Conservation (phyloP, 176 grass and related monocot species). For the Oryza glaberrima region DNA sequence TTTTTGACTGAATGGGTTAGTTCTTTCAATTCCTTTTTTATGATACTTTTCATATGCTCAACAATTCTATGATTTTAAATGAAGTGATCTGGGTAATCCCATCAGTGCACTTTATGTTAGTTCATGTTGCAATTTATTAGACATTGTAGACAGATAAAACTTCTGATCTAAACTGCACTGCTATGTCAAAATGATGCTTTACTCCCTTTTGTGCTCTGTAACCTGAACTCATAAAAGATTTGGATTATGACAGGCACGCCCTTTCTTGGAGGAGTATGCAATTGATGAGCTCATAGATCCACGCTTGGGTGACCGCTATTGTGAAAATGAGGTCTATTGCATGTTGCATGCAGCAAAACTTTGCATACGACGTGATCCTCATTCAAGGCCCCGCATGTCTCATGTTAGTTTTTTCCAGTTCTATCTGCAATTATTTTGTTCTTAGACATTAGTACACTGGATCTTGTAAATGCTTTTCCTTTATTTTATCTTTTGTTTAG, state of each 20-base stretch:
- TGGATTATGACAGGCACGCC: slow-evolving; percentile 61
- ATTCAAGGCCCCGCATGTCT: slow-evolving; percentile 95
- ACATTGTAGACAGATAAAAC: background rate
- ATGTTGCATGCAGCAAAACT: slow-evolving; percentile 93
- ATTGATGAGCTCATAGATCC: slow-evolving; percentile 81
- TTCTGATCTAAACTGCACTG: background rate
- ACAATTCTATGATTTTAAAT: background rate
- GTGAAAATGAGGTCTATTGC: slow-evolving; percentile 71
- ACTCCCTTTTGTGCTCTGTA: background rate
- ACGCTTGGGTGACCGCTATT: slow-evolving; percentile 61
- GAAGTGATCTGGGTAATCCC: background rate
- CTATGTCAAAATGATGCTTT: slow-evolving; percentile 21
- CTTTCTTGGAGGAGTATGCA: slow-evolving; percentile 66
- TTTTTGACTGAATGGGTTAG: slow-evolving; percentile 98
- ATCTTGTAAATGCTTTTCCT: background rate
- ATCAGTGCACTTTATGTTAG: background rate
- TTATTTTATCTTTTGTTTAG: slow-evolving; percentile 34
- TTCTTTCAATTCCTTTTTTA: slow-evolving; percentile 24
- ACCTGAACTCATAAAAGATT: slow-evolving; percentile 22
- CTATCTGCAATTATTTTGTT: background rate
- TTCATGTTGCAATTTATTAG: background rate
- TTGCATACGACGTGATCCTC: slow-evolving; percentile 86
- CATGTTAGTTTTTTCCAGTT: slow-evolving; percentile 52
- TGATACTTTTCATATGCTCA: background rate
- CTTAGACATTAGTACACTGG: slow-evolving; percentile 8